Evolutionary conservation across 2,329 filamentous ascomycete genomes (phyloP).

Genomic region (Aspergillus felis): DNA sequence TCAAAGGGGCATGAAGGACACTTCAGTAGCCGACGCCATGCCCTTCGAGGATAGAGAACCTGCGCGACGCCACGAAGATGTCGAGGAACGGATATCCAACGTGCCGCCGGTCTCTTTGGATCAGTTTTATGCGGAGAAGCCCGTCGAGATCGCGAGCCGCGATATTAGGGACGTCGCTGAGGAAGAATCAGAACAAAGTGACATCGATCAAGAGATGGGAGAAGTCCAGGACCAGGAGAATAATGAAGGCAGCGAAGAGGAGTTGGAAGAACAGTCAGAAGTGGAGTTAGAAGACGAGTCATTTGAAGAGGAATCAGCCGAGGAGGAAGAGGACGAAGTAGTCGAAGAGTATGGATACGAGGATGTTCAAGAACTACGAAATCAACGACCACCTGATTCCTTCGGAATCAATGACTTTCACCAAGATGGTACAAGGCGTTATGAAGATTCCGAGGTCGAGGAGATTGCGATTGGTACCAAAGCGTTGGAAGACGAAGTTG

Average conservation of each 20-base stretch:
- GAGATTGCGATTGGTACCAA: slow-evolving; percentile 15
- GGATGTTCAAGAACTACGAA: neutral
- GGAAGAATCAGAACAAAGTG: neutral
- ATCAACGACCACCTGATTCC: neutral
- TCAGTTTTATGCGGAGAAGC: neutral
- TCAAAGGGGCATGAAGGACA: neutral
- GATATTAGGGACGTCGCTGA: neutral
- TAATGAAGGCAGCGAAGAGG: neutral
- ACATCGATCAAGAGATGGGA: neutral
- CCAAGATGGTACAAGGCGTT: neutral
- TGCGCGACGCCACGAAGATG: neutral
- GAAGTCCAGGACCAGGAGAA: neutral
- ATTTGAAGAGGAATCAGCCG: slow-evolving; percentile 16
- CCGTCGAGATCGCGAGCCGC: neutral
- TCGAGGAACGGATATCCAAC: neutral
- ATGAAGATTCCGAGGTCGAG: slow-evolving; percentile 1
- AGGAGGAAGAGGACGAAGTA: slow-evolving; percentile 22
- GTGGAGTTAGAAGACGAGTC: neutral
- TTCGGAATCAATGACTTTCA: neutral
- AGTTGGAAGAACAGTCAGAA: neutral
- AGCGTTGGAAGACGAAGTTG: slow-evolving; percentile 33
- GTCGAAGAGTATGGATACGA: slow-evolving; percentile 16
- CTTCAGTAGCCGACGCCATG: neutral
- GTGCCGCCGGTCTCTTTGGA: neutral
- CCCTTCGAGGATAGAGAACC: neutral